Evolutionary conservation across 1,284 basidiomycete genomes (phyloP).

Genomic region (Psilocybe mexicana): DNA sequence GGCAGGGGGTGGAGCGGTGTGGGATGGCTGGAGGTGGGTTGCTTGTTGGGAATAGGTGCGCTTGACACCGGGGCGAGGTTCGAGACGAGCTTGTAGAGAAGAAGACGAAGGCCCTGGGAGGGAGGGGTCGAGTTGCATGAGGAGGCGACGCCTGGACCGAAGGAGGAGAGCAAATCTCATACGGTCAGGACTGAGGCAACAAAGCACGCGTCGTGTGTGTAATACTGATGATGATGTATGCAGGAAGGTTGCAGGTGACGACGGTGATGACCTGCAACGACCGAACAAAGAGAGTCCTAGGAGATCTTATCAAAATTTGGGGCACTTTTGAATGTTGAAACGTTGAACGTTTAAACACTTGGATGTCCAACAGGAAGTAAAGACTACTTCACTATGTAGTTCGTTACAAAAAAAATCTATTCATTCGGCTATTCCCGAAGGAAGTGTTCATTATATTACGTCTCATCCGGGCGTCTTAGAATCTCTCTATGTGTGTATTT

Average conservation of each 20-base stretch:
- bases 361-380: no score
- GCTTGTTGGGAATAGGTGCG: conserved; percentile 41
- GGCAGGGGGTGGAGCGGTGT: conserved; percentile 11
- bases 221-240: background rate
- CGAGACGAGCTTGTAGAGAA: conserved; percentile 8
- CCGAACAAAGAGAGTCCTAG: background rate
- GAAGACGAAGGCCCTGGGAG: conserved; percentile 27
- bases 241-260: background rate
- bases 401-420: conserved; percentile 8
- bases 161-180: conserved; percentile 53
- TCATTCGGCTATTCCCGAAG: conserved; percentile 16
- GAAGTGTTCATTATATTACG: background rate
- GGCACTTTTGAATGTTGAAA: background rate
- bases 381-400: no score
- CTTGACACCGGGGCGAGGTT: conserved; percentile 30
- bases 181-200: conserved; percentile 20
- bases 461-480: background rate
- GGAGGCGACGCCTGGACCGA: conserved; percentile 51
- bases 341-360: no score
- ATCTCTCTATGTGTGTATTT: background rate
- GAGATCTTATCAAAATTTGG: background rate
- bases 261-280: conserved; percentile 13
- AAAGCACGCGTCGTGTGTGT: background rate
- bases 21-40: conserved; percentile 14
- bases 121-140: conserved; percentile 55